Evolutionary conservation across 371 early-diverging fungal species (phyloP).

Genomic region (Lichtheimia ornata): DNA sequence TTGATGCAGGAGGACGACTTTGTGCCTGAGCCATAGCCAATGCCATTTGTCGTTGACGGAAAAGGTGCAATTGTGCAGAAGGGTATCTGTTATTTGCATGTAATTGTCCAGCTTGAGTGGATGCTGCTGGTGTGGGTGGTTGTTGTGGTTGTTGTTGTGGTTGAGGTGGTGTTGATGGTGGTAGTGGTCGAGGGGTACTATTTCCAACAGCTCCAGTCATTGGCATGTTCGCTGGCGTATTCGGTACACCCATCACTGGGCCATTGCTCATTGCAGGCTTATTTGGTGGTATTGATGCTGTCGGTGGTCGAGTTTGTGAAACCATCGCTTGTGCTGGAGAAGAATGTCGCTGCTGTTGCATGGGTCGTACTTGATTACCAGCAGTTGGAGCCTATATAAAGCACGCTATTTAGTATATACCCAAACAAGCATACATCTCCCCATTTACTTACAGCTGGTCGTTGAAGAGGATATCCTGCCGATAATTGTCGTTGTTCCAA

Average conservation of each 20-base stretch:
- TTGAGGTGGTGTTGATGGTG: conserved; percentile 5
- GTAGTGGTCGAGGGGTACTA: conserved; percentile 17
- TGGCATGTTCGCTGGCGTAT: neutral
- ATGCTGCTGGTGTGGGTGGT: conserved; percentile 20
- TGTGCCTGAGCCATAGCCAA: conserved; percentile 26
- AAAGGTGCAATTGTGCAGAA: conserved; percentile 49
- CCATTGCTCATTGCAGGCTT: neutral
- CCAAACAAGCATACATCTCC: conserved; percentile 29
- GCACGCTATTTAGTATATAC: conserved; percentile 2
- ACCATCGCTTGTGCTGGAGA: conserved; percentile 1
- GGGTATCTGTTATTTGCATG: conserved; percentile 32
- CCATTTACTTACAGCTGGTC: conserved; percentile 16
- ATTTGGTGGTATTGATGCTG: neutral
- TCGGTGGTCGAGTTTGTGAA: conserved; percentile 4
- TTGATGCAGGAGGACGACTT: conserved; percentile 23
- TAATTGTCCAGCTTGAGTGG: conserved; percentile 9
- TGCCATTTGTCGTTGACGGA: conserved; percentile 47
- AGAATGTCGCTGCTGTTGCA: conserved; percentile 3
- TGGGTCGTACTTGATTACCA: neutral
- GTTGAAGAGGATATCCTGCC: conserved; percentile 39
- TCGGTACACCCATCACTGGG: neutral
- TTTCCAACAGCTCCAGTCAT: conserved; percentile 38
- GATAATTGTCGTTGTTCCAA: conserved; percentile 71
- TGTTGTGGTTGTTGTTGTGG: conserved; percentile 25
- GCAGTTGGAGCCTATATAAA: neutral